Percentiles rank a stretch among this genome's conserved stretches.
Conservation (phyloP, 129 eudicot genomes). For the Arctium minus region DNA sequence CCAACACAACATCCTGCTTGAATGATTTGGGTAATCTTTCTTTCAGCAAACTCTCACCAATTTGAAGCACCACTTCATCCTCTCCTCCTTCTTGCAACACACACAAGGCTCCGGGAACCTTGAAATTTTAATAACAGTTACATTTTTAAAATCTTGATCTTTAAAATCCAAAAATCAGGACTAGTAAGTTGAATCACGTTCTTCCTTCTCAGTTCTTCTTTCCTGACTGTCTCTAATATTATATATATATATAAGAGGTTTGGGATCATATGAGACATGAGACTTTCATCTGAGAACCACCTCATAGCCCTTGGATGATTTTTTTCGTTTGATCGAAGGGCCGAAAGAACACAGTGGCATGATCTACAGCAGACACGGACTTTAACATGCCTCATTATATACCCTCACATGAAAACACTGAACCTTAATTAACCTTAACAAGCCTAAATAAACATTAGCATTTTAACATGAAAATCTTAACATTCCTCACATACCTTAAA, state of each 20-base stretch:
- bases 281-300: not conserved
- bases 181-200: not conserved
- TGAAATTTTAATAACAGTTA: not conserved
- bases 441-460: too few relatives aligned
- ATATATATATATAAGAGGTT: not conserved
- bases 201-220: not conserved
- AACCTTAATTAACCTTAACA: too few relatives aligned
- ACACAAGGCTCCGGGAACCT: conserved; percentile 97
- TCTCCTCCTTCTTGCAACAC: conserved; percentile 95
- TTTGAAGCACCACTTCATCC: conserved; percentile 75
- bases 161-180: not conserved
- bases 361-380: not conserved
- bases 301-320: not conserved
- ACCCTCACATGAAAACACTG: not conserved
- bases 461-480: not conserved
- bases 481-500: not conserved
- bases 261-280: conserved; percentile 2
- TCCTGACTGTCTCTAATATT: not conserved
- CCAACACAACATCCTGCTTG: conserved; percentile 94
- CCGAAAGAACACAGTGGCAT: not conserved
- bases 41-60: conserved; percentile 75
- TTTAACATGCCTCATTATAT: not conserved
- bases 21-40: conserved; percentile 87
- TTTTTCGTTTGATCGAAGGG: not conserved
- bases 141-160: not conserved